Evolutionary conservation across 163 green algal genomes (phyloP), one percentile per base, ranked within the genome.

Genomic region (Prototheca wickerhamii): DNA sequence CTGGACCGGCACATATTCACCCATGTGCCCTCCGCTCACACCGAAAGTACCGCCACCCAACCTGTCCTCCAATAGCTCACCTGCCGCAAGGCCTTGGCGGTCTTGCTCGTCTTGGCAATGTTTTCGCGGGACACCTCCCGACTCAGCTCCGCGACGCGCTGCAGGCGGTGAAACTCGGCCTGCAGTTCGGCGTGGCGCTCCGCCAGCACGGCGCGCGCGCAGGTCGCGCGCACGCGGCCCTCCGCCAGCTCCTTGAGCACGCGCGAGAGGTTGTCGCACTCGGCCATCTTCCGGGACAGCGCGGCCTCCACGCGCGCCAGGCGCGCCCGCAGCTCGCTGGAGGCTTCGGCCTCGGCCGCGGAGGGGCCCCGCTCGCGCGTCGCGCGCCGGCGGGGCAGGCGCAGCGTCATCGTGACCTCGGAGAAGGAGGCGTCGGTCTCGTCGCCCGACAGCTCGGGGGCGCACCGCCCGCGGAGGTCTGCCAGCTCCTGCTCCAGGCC

Each of bases 161-260:
- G 33, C 53, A 74, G 51, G 26, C 77, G 68, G 65, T 71, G 60
- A 46, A 75, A 73, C 44, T 79, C 72, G 31, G 57, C 44, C 63
- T 80, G 67, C 58, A 86, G 61, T 32, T 82, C 76, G 5, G 51
- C 63, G 33, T 77, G 61, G 50, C 60, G 56, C 34, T 82, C 76
- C 10, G 58, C 43, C 64, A 79, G 64, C n/a, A 63, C 49, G 17
- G 64, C 55, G 4, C 56, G 50, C 8, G 33, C 59, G 7, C 15
- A 43, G 20, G 70, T 60, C 56, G 74, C 62, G 51, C 76, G 73
- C 44, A 37, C 55, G 15, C 79, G 67, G 34, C 51, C 69, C 25
- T 80, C 68, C 8, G 54, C 69, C 49, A 86, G 68, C 63, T 86
- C 71, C 0, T 60, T 60, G 35, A 86, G 70, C 31, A 86, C 61